Conservation (phyloP, 495 filamentous ascomycete species). For the Talaromyces adpressus region DNA sequence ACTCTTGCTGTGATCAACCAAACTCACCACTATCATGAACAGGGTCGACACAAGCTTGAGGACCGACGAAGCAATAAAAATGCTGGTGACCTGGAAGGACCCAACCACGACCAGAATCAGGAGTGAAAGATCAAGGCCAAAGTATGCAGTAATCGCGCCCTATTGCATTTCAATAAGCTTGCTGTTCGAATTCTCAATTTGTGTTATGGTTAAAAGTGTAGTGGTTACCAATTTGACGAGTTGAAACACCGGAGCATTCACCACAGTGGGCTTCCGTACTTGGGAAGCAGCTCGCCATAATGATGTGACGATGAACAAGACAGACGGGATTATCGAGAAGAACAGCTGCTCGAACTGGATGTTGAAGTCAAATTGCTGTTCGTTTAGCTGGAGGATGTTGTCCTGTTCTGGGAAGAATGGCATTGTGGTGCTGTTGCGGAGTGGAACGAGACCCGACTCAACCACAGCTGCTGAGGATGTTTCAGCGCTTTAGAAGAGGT, state of each 20-base stretch:
- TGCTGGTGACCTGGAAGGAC: constrained; percentile 17
- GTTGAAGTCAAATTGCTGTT: constrained; percentile 37
- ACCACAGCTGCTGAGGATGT: too few relatives aligned
- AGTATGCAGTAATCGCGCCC: constrained; percentile 19
- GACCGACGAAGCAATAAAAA: constrained; percentile 20
- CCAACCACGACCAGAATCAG: constrained; percentile 20
- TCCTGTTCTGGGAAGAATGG: constrained; percentile 6
- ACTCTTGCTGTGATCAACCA: constrained; percentile 29
- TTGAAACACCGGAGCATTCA: constrained; percentile 25
- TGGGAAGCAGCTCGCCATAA: constrained; percentile 26
- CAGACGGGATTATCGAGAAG: constrained; percentile 34
- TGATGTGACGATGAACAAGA: constrained; percentile 30
- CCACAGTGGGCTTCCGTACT: constrained; percentile 22
- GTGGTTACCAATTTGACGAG: constrained; percentile 28
- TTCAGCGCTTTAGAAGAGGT: too few relatives aligned
- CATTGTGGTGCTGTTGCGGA: not conserved
- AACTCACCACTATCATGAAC: constrained; percentile 20
- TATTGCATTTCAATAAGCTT: not conserved
- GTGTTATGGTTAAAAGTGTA: not conserved
- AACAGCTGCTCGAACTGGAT: constrained; percentile 39
- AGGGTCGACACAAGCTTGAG: constrained; percentile 25
- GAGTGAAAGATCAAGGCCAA: constrained; percentile 24
- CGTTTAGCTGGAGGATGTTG: constrained; percentile 11
- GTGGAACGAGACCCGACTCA: too few relatives aligned
- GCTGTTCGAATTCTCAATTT: not conserved